Evolutionary conservation across 495 filamentous ascomycete genomes (phyloP), one percentile per base, ranked within the genome.

Genomic region (Trichoderma virens): DNA sequence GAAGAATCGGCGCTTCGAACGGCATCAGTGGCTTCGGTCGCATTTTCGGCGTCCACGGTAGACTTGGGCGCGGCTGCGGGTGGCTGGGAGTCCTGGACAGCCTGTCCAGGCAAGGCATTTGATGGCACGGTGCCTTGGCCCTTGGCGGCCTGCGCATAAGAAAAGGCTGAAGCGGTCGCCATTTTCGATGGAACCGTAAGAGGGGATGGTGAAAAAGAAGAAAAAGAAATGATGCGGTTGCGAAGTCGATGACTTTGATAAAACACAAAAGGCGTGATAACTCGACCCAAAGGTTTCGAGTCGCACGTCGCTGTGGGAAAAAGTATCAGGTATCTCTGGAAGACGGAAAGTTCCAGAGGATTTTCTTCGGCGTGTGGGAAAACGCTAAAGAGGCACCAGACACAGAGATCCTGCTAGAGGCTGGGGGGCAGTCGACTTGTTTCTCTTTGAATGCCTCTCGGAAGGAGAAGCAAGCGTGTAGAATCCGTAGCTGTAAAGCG

Each of bases 61-160:
- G 51, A 9, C 51, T 56, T 56, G 27, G 51, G 51, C 23, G 51
- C 27, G 51, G 51, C 11, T 30, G 51, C 51, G 4, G 51, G 28
- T 56, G 51, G 51, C 51, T 56, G 51, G 20, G 51, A 9, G 51
- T 56, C 51, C 51, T 56, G 51, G 20, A 30, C 51, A 18, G 51
- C 23, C 51, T 56, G 51, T 13, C 51, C 51, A 56, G 51, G 28
- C 1, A 18, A 16, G 25, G 51, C 11, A 56, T 56, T 56, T 56
- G 51, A 56, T 18, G 51, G 23, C 23, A 80, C 68, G 63, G 84
- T 76, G 65, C 61, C 38, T 28, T 85, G 80, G 68, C 91, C 90
- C 75, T 91, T 92, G 31, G 93, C 94, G 71, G 93, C 93, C 80
- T 96, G 92, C 64, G 93, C 93, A 77, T 98, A 98, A 47, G 94